Evolutionary conservation across 805 yeast genomes (phyloP).

Genomic region (Monosporozyma servazzii): DNA sequence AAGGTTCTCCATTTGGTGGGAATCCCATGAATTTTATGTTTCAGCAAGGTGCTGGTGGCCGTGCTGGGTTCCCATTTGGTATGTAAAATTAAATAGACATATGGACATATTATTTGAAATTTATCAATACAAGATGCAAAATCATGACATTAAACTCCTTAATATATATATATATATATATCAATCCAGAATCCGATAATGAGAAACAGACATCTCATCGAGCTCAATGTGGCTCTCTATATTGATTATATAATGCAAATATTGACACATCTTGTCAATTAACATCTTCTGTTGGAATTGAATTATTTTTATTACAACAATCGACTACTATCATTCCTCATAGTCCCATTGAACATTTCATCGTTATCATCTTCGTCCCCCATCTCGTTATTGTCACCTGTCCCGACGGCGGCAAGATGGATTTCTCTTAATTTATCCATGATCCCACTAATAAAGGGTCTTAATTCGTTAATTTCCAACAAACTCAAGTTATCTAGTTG

Average conservation of each 20-base stretch:
- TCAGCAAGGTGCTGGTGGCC: conserved; percentile 3
- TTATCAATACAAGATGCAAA: neutral
- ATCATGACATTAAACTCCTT: neutral
- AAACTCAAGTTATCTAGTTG: conserved; percentile 74
- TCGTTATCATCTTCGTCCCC: conserved; percentile 5
- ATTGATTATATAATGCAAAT: neutral
- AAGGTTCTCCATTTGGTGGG: conserved; percentile 10
- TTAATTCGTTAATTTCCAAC: conserved; percentile 78
- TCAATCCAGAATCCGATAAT: neutral
- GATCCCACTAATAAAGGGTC: conserved; percentile 71
- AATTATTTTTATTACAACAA: neutral
- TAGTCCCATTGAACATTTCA: conserved; percentile 3
- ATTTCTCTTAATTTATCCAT: conserved; percentile 70
- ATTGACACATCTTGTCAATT: neutral
- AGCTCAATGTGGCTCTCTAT: neutral
- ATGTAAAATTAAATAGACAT: neutral
- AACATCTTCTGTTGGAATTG: too few relatives aligned
- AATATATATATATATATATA: neutral
- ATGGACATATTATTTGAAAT: neutral
- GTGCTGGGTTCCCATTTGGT: conserved; percentile 13
- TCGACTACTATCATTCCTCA: conserved; percentile 4
- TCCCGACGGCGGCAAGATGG: conserved; percentile 15
- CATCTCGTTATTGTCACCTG: conserved; percentile 1
- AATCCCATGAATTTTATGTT: conserved; percentile 4
- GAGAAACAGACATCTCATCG: neutral